Evolutionary conservation across 352 stramenopile genomes (phyloP).

Genomic region (Globisporangium lucens): DNA sequence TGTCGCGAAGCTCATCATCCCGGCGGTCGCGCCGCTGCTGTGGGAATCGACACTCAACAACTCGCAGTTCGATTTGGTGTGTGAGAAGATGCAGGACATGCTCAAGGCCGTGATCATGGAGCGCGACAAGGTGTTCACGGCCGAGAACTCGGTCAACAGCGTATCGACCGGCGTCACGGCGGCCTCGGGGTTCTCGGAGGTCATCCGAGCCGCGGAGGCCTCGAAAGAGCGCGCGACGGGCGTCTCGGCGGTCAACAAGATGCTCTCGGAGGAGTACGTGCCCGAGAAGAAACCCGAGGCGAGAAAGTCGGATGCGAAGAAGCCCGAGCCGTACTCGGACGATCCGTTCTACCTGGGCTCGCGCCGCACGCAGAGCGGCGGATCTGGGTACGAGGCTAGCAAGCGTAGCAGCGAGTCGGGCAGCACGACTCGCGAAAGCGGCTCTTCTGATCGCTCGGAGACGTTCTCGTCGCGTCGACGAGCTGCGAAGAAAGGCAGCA

Average conservation of each 20-base stretch:
- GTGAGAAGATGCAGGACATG: constrained; percentile 87
- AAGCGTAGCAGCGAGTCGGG: constrained; percentile 5
- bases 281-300: constrained; percentile 36
- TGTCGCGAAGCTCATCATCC: constrained; percentile 79
- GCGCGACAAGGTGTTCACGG: constrained; percentile 75
- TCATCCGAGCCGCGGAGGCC: constrained; percentile 59
- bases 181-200: constrained; percentile 63
- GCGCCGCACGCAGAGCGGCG: constrained; percentile 44
- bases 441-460: constrained; percentile 48
- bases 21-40: constrained; percentile 70
- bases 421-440: constrained; percentile 21
- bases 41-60: constrained; percentile 82
- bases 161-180: constrained; percentile 59
- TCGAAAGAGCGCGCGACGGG: constrained; percentile 63
- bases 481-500: constrained; percentile 57
- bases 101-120: constrained; percentile 83
- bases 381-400: constrained; percentile 28
- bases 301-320: constrained; percentile 26
- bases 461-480: constrained; percentile 68
- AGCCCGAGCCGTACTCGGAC: constrained; percentile 71
- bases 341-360: constrained; percentile 73
- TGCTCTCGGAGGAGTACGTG: constrained; percentile 79
- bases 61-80: constrained; percentile 82
- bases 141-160: constrained; percentile 60
- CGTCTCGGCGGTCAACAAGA: constrained; percentile 69